These are phyloP conservation scores for Plicaturopsis crispa DNA, from an alignment of 768 basidiomycete species.

Conservation along the genomic window DNA sequence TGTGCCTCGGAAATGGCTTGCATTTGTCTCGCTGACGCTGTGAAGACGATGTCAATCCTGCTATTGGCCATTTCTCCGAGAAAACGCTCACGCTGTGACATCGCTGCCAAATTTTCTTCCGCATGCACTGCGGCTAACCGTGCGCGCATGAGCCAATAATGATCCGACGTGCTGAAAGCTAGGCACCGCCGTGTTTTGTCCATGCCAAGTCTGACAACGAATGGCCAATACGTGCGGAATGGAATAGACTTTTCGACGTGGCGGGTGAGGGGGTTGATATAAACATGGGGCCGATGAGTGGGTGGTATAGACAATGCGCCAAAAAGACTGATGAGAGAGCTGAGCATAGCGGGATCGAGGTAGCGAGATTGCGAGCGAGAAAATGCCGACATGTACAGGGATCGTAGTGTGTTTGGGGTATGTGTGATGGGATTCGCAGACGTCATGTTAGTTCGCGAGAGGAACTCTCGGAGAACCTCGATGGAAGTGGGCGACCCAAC, in stretches of 20 bases:
- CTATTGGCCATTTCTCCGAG: no score
- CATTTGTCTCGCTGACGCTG: no score
- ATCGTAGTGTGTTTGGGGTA: conserved; percentile 26
- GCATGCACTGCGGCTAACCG: conserved; percentile 24
- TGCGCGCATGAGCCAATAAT: conserved; percentile 57
- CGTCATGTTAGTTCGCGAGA: conserved; percentile 12
- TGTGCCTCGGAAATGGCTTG: conserved; percentile 25
- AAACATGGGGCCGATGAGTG: conserved; percentile 14
- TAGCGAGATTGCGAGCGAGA: conserved; percentile 22
- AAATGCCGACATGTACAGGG: conserved; percentile 30
- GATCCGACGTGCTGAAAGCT: conserved; percentile 32
- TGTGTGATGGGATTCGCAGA: conserved; percentile 11
- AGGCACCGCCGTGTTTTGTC: conserved; percentile 28
- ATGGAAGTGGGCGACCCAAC: conserved; percentile 9
- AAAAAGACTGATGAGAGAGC: conserved; percentile 37
- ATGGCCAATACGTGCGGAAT: conserved; percentile 36
- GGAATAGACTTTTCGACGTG: conserved; percentile 13
- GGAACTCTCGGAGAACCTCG: conserved; percentile 12
- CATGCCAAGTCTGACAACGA: conserved; percentile 35
- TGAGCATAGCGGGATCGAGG: conserved; percentile 28
- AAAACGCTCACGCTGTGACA: no score
- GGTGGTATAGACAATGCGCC: conserved; percentile 37
- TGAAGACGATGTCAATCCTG: no score
- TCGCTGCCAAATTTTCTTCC: no score
- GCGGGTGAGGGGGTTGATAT: conserved; percentile 23